Conservation (phyloP, 169 alveolate genomes). For the Pseudocohnilembus persalinus region DNA sequence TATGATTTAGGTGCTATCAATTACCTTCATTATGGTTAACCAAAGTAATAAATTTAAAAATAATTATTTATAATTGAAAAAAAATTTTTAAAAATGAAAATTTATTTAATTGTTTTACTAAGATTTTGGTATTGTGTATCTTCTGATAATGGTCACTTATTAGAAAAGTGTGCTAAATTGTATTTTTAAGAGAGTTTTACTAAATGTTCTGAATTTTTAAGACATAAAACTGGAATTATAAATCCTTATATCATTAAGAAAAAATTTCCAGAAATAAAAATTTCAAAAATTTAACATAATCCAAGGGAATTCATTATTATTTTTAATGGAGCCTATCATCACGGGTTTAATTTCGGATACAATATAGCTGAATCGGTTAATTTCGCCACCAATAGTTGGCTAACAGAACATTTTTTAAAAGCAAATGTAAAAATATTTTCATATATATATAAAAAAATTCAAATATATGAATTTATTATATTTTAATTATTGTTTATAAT, state of each 20-base stretch:
- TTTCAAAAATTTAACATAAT: slow-evolving; percentile 74
- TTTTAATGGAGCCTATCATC: slow-evolving; percentile 91
- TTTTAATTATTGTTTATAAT: too few species aligned
- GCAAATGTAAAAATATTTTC: not conserved
- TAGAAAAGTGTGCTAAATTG: slow-evolving; percentile 79
- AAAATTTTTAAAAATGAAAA: not conserved
- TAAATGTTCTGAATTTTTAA: slow-evolving; percentile 67
- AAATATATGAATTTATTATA: not conserved
- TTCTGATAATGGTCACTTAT: slow-evolving; percentile 76
- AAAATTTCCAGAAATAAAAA: slow-evolving; percentile 81
- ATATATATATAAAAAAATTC: too few species aligned
- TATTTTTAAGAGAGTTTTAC: slow-evolving; percentile 53
- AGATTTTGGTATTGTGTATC: slow-evolving; percentile 92
- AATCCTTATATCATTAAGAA: slow-evolving; percentile 84
- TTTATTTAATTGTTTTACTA: not conserved
- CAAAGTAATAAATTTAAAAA: slow-evolving; percentile 75
- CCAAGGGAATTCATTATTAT: slow-evolving; percentile 90
- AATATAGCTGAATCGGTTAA: slow-evolving; percentile 96
- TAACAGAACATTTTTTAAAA: slow-evolving; percentile 57
- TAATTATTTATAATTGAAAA: too few species aligned
- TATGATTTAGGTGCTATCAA: slow-evolving; percentile 92
- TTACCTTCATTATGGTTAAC: slow-evolving; percentile 93
- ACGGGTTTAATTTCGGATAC: slow-evolving; percentile 93
- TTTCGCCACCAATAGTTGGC: slow-evolving; percentile 90
- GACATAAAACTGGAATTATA: slow-evolving; percentile 82